Conservation (phyloP, 225 moss, liverwort and hornwort genomes). For the Anthoceros angustus region DNA sequence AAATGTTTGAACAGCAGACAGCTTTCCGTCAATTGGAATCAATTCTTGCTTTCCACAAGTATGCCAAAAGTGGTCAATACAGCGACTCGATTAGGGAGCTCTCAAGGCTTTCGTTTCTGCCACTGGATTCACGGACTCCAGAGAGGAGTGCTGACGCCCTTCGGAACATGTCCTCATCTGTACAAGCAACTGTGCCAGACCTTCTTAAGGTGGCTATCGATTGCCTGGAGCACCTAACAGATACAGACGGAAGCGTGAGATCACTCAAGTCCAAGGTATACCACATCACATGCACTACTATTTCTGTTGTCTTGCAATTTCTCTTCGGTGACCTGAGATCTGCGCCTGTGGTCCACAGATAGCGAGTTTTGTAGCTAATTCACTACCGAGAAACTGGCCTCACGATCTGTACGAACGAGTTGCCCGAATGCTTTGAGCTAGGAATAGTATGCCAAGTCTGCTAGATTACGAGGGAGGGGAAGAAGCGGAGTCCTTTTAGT, state of each 20-base stretch:
- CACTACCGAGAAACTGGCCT: slow-evolving; percentile 41
- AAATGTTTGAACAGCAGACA: slow-evolving; percentile 63
- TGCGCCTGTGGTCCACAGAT: slow-evolving; percentile 20
- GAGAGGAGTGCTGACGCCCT: slow-evolving; percentile 74
- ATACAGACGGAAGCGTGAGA: slow-evolving; percentile 79
- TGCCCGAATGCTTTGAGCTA: slow-evolving; percentile 42
- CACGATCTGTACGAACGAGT: slow-evolving; percentile 63
- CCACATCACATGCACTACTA: not conserved
- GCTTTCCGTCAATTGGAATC: slow-evolving; percentile 91
- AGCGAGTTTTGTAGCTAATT: slow-evolving; percentile 80
- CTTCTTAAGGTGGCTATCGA: slow-evolving; percentile 76
- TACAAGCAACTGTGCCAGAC: slow-evolving; percentile 85
- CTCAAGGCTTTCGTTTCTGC: slow-evolving; percentile 69
- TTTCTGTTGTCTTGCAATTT: not conserved
- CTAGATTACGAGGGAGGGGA: not conserved
- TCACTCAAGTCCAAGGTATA: slow-evolving; percentile 67
- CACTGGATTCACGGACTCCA: slow-evolving; percentile 54
- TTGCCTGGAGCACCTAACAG: slow-evolving; percentile 79
- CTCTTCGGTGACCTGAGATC: not conserved
- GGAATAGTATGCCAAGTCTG: not conserved
- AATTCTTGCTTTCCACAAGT: slow-evolving; percentile 64
- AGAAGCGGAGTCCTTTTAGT: no score
- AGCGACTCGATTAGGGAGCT: slow-evolving; percentile 84
- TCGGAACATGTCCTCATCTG: slow-evolving; percentile 57
- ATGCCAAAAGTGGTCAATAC: slow-evolving; percentile 43